phyloP scores from a whole-genome alignment of 164 flowering plant species.

The Taxillus chinensis region DNA sequence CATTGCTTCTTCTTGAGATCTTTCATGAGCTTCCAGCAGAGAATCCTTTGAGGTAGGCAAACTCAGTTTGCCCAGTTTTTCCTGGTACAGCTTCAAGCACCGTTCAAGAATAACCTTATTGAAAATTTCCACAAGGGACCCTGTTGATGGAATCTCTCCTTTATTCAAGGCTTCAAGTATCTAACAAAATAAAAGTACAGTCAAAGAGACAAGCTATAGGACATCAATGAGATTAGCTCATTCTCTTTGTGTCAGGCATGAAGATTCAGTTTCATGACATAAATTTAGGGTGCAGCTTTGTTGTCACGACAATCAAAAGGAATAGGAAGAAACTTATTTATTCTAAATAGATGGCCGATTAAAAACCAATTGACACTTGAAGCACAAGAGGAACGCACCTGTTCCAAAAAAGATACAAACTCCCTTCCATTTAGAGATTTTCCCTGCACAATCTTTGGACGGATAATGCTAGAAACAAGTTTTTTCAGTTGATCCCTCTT shows the following conservation, averaged over 20 bases:
- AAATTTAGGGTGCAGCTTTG: neutral
- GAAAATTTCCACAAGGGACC: constrained; percentile 94
- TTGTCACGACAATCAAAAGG: too few species aligned
- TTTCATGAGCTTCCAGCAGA: constrained; percentile 48
- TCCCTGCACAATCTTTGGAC: constrained; percentile 95
- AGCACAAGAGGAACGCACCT: constrained; percentile 36
- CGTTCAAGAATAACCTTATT: constrained; percentile 86
- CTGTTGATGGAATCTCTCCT: constrained; percentile 99
- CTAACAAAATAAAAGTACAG: constrained; percentile 25
- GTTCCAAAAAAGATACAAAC: constrained; percentile 81
- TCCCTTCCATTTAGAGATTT: constrained; percentile 81
- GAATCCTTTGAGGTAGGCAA: constrained; percentile 60
- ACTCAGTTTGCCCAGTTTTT: constrained; percentile 41
- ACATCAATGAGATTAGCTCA: too few species aligned
- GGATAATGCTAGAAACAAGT: constrained; percentile 62
- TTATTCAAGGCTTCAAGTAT: constrained; percentile 96
- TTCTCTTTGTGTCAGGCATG: neutral
- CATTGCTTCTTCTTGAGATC: constrained; percentile 43
- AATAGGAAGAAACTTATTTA: too few species aligned
- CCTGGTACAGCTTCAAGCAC: constrained; percentile 74
- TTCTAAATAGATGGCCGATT: too few species aligned
- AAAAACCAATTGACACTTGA: neutral
- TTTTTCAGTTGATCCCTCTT: constrained; percentile 74
- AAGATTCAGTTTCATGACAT: neutral
- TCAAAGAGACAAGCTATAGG: neutral